Conservation (phyloP, 768 basidiomycete genomes). For the Termitomyces sp. region DNA sequence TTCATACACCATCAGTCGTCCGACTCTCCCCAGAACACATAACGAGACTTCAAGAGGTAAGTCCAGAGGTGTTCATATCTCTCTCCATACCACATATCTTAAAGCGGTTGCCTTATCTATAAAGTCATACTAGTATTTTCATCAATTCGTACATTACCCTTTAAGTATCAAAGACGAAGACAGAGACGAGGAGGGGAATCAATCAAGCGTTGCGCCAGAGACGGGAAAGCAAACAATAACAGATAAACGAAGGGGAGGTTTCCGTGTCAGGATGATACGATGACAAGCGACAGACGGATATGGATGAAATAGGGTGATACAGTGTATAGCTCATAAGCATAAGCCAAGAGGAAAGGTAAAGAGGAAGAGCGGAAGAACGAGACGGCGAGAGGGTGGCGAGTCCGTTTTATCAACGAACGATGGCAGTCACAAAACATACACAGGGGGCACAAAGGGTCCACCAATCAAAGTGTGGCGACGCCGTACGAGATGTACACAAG, state of each 20-base stretch:
- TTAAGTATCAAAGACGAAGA: slow-evolving; percentile 13
- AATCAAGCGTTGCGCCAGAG: not conserved
- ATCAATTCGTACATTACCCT: slow-evolving; percentile 26
- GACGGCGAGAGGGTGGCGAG: not conserved
- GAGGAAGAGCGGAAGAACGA: not conserved
- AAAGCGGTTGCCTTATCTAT: not conserved
- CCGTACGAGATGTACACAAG: not conserved
- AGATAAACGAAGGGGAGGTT: not conserved
- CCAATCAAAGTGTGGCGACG: not conserved
- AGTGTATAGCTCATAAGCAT: not conserved
- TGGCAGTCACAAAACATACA: not conserved
- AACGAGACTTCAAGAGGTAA: too few relatives aligned
- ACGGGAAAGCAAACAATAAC: not conserved
- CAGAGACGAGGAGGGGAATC: not conserved
- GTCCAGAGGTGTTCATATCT: too few relatives aligned
- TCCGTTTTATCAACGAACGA: not conserved
- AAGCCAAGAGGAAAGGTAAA: not conserved
- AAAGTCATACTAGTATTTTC: slow-evolving; percentile 12
- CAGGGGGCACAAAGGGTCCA: not conserved
- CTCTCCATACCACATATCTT: too few relatives aligned
- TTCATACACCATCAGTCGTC: too few relatives aligned
- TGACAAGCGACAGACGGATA: not conserved
- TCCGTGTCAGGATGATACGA: not conserved
- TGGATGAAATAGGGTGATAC: not conserved
- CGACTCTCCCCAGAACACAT: too few relatives aligned